Base-by-base conservation (phyloP, 2,329 filamentous ascomycete species). In the Alternaria arborescens region DNA sequence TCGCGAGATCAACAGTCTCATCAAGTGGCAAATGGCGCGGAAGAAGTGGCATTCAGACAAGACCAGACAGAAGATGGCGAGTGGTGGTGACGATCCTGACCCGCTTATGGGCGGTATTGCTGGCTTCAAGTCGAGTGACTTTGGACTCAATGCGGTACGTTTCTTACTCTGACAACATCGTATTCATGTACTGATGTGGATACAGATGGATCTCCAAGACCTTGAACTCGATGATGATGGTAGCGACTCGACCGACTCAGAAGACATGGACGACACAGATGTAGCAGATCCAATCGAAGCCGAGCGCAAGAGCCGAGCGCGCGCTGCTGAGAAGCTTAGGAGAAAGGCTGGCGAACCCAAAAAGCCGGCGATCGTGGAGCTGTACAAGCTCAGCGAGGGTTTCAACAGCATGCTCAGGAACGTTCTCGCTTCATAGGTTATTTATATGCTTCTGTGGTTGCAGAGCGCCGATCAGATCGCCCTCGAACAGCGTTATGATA, bases 1-100 rank as follows among this genome's bases (percentile, higher is more conserved):
- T 8, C 81, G 81, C 3, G 95, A 99, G 80, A 94, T 98, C 73
- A 88, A 98, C 73, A 82, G 86, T 30, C 84, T 99, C 51, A 95
- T 99, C 69, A 85, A 89, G 48, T 99, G 95, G 95, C 95, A 99
- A 78, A 92, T 94, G 76, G 92, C 92, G 42, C 86, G 95, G 56
- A 98, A 99, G 85, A 94, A 94, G 81, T 99, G 95, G 95, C 95
- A 99, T 77, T 89, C 94, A 62, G 93, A 97, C 80, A 99, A 99
- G 85, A 99, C 95, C 8, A 85, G 94, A 55, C 95, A 98, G 82
- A 99, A 99, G 85, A 98, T 99, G 95, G 95, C 95, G 0, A 93
- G 93, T 2, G 93, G 88, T 3, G 84, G 77, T 7, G 83, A 84
- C 6, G 82, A 83, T 38, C 76, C 77, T 10, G 82, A 81, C 52